Base-by-base conservation (phyloP, 495 filamentous ascomycete genomes). In the Aspergillus hancockii region DNA sequence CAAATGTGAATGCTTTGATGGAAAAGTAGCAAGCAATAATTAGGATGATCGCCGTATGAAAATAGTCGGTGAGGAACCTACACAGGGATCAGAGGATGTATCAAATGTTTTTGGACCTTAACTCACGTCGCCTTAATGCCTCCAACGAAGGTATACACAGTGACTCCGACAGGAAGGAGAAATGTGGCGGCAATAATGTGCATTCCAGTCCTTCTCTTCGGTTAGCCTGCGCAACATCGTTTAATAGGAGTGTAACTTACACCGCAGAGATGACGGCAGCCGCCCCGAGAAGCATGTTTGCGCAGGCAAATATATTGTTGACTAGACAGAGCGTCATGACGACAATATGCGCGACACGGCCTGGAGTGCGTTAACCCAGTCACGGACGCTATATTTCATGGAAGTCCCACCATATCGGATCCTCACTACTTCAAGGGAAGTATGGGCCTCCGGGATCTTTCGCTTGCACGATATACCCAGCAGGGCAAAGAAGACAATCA, bases 1-100 rank as follows among this genome's bases (percentile, higher is more conserved):
- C 59, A 34, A 58, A 71, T 0, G 79, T 74, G 38, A 74, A 68
- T 0, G 75, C 71, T 54, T 83, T 82, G 34, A 80, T 66, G 0
- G 74, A 70, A 57, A 83, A 81, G 52, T 76, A 77, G 52, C 74
- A 77, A 1, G 68, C 69, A 49, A 83, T 80, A 47, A 78, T 69
- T 31, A 81, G 67, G 41, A 83, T 81, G 28, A 78, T 70, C 14
- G 71, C 67, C 8, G 77, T 74, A 49, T 79, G 75, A 57, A 78
- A 77, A 52, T 74, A 76, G 57, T 74, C 71, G 7, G 70, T 73
- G 14, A 83, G 61, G 66, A 83, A 82, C 0, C 79, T 75, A 21
- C 4, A 25, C 55, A 62, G 12, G 4, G 1, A 31, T 67, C 60
- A 18, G 60, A 40, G 22, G 55, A 65, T 55, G 65, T 57, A 18